Percentiles rank a stretch among this genome's conserved stretches.
Evolutionary conservation across 1,284 basidiomycete species (phyloP).

Genomic region (Blastosporella zonata): DNA sequence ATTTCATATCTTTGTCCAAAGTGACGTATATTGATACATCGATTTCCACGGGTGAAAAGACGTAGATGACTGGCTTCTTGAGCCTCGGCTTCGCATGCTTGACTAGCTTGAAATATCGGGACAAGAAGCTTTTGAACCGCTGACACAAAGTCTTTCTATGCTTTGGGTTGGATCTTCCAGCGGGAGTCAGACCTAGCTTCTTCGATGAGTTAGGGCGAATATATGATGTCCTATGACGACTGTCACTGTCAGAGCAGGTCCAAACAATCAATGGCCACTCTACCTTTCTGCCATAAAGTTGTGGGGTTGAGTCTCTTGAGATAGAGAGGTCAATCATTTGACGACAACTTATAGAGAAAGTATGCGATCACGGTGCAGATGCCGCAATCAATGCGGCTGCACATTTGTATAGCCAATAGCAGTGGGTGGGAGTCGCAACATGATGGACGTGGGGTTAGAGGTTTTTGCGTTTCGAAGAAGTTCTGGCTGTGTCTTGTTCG

Average conservation of each 20-base stretch:
- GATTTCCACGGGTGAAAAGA: conserved; percentile 25
- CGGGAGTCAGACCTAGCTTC: neutral
- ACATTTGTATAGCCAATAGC: neutral
- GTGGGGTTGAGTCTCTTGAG: neutral
- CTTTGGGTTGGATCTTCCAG: neutral
- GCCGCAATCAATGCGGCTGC: neutral
- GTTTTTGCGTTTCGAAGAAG: neutral
- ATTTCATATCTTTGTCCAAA: conserved; percentile 28
- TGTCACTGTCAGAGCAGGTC: neutral
- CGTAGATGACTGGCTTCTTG: conserved; percentile 33
- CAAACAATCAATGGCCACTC: neutral
- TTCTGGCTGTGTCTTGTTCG: neutral
- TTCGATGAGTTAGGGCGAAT: too few relatives aligned
- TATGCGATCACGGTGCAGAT: neutral
- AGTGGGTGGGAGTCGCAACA: neutral
- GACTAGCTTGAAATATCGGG: conserved; percentile 4
- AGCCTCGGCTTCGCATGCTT: conserved; percentile 3
- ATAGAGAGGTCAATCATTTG: neutral
- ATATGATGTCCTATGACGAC: neutral
- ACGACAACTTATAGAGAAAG: neutral
- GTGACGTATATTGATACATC: conserved; percentile 25
- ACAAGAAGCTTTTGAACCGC: conserved; percentile 9
- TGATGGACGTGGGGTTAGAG: neutral
- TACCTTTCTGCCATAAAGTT: neutral
- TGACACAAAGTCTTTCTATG: conserved; percentile 1